Evolutionary conservation across 163 green algal species (phyloP).

Genomic region (Volvox carteri): DNA sequence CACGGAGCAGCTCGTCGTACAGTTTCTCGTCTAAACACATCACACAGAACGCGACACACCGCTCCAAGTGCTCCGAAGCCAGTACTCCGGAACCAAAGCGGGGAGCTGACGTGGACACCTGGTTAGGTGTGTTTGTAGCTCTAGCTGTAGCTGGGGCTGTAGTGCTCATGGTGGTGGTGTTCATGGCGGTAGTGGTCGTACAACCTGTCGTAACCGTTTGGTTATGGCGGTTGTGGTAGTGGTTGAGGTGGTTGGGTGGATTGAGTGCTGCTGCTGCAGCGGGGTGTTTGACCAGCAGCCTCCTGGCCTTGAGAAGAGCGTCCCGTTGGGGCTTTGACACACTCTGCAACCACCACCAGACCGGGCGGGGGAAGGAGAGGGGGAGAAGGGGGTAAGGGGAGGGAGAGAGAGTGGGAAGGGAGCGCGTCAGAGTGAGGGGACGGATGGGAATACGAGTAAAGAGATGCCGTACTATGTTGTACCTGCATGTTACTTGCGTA

Average conservation of each 20-base stretch:
- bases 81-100: not conserved
- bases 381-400: not conserved
- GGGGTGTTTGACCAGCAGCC: conserved; percentile 23
- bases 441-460: not conserved
- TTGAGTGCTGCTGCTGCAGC: not conserved
- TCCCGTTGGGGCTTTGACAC: conserved; percentile 50
- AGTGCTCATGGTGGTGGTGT: too few relatives aligned
- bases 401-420: not conserved
- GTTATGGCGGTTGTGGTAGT: not conserved
- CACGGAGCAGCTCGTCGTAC: not conserved
- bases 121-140: too few relatives aligned
- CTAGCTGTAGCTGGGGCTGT: too few relatives aligned
- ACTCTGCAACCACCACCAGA: not conserved
- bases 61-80: conserved; percentile 45
- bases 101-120: not conserved
- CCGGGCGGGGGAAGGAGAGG: not conserved
- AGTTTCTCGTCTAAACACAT: conserved; percentile 28
- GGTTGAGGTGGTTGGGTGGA: too few relatives aligned
- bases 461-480: not conserved
- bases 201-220: too few relatives aligned
- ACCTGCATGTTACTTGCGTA: conserved; percentile 44
- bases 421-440: not conserved
- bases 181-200: too few relatives aligned
- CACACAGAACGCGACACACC: not conserved
- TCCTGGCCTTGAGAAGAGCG: conserved; percentile 35